These are phyloP conservation scores for Massarina eburnea DNA, from an alignment of 2,329 filamentous ascomycete species.

Conservation along the genomic window DNA sequence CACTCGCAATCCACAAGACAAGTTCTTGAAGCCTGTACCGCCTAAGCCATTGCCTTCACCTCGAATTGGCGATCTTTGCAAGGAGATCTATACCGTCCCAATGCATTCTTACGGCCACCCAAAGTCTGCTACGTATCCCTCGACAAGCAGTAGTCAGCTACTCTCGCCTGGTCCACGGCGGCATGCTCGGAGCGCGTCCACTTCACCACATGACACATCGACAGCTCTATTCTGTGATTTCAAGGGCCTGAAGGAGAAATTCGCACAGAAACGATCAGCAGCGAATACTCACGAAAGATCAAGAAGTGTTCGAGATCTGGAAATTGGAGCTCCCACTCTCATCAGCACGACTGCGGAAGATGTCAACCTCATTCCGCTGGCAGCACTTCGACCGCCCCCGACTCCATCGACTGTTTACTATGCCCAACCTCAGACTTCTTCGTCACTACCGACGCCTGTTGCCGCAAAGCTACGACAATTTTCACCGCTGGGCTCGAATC, in stretches of 20 bases:
- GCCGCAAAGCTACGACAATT: slow-evolving; percentile 20
- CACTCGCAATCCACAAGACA: slow-evolving; percentile 78
- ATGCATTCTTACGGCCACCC: slow-evolving; percentile 23
- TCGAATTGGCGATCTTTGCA: slow-evolving; percentile 16
- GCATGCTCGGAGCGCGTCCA: slow-evolving; percentile 34
- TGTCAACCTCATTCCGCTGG: slow-evolving; percentile 28
- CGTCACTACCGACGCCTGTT: slow-evolving; percentile 16
- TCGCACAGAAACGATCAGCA: slow-evolving; percentile 29
- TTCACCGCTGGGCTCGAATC: slow-evolving; percentile 36
- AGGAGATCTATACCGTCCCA: slow-evolving; percentile 20
- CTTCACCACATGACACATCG: slow-evolving; percentile 29
- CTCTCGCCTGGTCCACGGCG: slow-evolving; percentile 25
- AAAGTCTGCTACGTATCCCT: slow-evolving; percentile 33
- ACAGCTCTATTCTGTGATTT: slow-evolving; percentile 34
- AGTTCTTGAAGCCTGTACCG: slow-evolving; percentile 69
- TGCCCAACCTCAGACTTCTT: slow-evolving; percentile 5
- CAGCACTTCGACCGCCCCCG: slow-evolving; percentile 33
- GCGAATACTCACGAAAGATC: slow-evolving; percentile 22
- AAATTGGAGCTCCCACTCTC: slow-evolving; percentile 36
- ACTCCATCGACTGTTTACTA: slow-evolving; percentile 15
- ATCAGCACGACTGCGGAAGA: slow-evolving; percentile 37
- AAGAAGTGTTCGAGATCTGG: slow-evolving; percentile 26
- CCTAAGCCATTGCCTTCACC: slow-evolving; percentile 34
- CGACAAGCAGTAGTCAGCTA: slow-evolving; percentile 18
- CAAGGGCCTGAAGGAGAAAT: slow-evolving; percentile 33